These are phyloP conservation scores for Suillus subaureus DNA, from an alignment of 768 basidiomycete species.

Conservation along the genomic window DNA sequence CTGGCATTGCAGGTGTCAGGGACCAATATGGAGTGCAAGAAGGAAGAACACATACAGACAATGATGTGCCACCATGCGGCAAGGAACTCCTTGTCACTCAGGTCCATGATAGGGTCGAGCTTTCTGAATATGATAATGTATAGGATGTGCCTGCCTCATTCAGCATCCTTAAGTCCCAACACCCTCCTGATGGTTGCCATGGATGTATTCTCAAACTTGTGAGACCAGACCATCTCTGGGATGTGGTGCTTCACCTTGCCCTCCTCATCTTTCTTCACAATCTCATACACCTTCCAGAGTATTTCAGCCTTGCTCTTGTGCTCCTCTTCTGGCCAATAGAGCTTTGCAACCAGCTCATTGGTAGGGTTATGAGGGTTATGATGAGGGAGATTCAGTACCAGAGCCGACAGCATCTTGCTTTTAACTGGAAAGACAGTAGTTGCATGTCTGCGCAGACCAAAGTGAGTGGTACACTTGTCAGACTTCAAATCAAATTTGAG, in stretches of 20 bases:
- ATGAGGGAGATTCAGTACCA: not conserved
- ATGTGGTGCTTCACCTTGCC: not conserved
- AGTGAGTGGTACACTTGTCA: slow-evolving; percentile 7
- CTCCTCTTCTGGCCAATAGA: slow-evolving; percentile 1
- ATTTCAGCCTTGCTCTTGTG: not conserved
- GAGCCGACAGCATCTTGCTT: not conserved
- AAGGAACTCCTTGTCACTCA: not conserved
- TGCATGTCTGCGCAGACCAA: slow-evolving; percentile 8
- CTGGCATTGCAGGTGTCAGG: not conserved
- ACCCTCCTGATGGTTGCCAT: not conserved
- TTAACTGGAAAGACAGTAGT: slow-evolving; percentile 14
- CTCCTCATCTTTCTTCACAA: not conserved
- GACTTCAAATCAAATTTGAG: not conserved
- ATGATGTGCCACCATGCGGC: slow-evolving; percentile 11
- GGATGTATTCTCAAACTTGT: slow-evolving; percentile 1
- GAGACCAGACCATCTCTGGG: slow-evolving; percentile 2
- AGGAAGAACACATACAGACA: not conserved
- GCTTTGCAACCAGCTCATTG: not conserved
- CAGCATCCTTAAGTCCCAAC: not conserved
- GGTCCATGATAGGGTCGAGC: not conserved
- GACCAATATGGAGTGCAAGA: too few relatives aligned
- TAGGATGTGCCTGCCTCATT: not conserved
- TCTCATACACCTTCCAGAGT: not conserved
- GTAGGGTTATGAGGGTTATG: not conserved
- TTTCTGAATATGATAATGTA: slow-evolving; percentile 1